Base-by-base conservation (phyloP, 2,329 filamentous ascomycete species). In the Emmonsiellopsis sp. region DNA sequence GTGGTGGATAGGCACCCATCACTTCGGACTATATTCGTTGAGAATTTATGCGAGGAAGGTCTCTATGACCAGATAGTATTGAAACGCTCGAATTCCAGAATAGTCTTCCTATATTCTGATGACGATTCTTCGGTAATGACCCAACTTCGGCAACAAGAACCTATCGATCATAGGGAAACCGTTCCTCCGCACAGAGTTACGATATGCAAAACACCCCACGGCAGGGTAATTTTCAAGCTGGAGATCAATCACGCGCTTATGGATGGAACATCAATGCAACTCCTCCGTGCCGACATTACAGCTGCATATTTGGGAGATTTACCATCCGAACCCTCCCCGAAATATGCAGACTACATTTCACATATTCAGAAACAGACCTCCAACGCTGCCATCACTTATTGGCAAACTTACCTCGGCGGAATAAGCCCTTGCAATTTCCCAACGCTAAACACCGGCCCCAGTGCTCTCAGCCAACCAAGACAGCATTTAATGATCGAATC, bases 241-340 rank as follows among this genome's bases (percentile, higher is more conserved):
- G 67, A 69, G 53, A 68, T 71, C 33, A 70, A 68, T 46, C 68
- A 71, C 53, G 65, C 67, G 6, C 63, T 71, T 31, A 68, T 69
- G 6, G 68, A 71, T 36, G 68, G 67, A 32, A 63, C 61, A 6
- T 69, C 68, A 9, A 60, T 66, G n/a, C 60, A 61, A 39, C 57
- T 69, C 7, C 55, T 71, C 3, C 54, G 70, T 2, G 61, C 59
- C 40, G 68, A 70, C 48, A 52, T 70, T 27, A 55, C 60, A 4
- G 50, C 62, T 34, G 68, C 67, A 7, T 71, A 71, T 53, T 62
- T 63, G 27, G 53, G 61, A 21, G 59, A 58, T 21, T 62, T 69
- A 7, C 46, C 61, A 8, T 57, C 63, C 3, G 62, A 56, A 2
- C 32, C 57, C 13, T 65, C 67, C 1, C 67, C 69, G 10, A 57